Conservation (phyloP, 2,329 filamentous ascomycete genomes). For the Fusarium ramigenum region DNA sequence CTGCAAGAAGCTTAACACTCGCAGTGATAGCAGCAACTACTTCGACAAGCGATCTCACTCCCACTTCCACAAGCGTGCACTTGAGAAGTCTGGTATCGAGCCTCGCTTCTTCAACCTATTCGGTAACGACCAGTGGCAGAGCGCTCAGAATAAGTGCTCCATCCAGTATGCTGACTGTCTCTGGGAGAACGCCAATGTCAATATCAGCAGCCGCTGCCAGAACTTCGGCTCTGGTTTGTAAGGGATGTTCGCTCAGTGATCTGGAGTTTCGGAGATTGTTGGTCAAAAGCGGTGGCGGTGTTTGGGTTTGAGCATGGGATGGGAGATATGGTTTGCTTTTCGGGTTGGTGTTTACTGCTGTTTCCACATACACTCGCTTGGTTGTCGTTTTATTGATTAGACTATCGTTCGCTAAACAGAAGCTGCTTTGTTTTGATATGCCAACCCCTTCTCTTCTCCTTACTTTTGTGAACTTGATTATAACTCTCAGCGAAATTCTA, state of each 20-base stretch:
- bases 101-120: slow-evolving; percentile 42
- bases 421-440: slow-evolving; percentile 23
- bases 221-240: slow-evolving; percentile 46
- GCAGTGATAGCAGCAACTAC: slow-evolving; percentile 30
- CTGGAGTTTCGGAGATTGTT: neutral
- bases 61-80: slow-evolving; percentile 40
- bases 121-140: slow-evolving; percentile 46
- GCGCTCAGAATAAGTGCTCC: slow-evolving; percentile 55
- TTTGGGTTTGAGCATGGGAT: neutral
- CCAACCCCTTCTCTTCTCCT: neutral
- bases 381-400: slow-evolving; percentile 19
- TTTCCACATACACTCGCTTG: slow-evolving; percentile 26
- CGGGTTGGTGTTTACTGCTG: slow-evolving; percentile 17
- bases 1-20: slow-evolving; percentile 51
- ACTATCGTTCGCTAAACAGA: slow-evolving; percentile 31
- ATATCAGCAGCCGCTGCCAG: slow-evolving; percentile 52
- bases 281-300: neutral
- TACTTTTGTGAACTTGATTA: neutral
- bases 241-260: neutral
- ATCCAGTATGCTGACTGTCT: slow-evolving; percentile 62
- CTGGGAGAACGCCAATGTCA: slow-evolving; percentile 52
- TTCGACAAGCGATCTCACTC: slow-evolving; percentile 32
- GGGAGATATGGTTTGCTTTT: neutral
- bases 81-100: slow-evolving; percentile 39
- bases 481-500: neutral